Percentiles rank a stretch among this genome's conserved stretches.
Conservation (phyloP, 2,329 filamentous ascomycete species). For the Verticillium zaregamsianum region DNA sequence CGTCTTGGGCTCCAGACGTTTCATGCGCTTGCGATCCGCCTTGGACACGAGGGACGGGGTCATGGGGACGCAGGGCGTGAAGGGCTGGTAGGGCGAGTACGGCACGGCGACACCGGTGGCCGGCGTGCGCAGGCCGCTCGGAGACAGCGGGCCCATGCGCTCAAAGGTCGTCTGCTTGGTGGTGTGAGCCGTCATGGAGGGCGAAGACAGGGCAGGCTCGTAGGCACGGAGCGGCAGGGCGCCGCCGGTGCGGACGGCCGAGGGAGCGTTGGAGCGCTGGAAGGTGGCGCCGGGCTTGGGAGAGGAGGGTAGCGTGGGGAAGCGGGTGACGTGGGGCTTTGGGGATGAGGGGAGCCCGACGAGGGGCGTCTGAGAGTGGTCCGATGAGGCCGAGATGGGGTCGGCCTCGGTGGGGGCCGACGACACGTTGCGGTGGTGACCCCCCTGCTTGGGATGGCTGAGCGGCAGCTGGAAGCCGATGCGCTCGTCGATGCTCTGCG, state of each 20-base stretch:
- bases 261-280: slow-evolving; percentile 40
- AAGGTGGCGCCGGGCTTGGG: slow-evolving; percentile 49
- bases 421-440: slow-evolving; percentile 33
- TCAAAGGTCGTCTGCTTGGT: slow-evolving; percentile 65
- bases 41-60: slow-evolving; percentile 71
- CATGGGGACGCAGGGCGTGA: slow-evolving; percentile 69
- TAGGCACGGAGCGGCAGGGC: slow-evolving; percentile 58
- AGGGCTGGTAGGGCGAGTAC: slow-evolving; percentile 77
- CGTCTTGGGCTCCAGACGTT: slow-evolving; percentile 59
- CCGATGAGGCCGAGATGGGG: slow-evolving; percentile 48
- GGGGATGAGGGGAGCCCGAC: slow-evolving; percentile 47
- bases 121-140: slow-evolving; percentile 53
- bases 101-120: slow-evolving; percentile 59
- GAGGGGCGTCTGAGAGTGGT: slow-evolving; percentile 45
- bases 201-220: slow-evolving; percentile 51
- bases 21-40: slow-evolving; percentile 66
- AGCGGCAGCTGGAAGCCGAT: slow-evolving; percentile 36
- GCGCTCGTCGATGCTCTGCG: slow-evolving; percentile 53
- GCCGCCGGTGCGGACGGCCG: slow-evolving; percentile 53
- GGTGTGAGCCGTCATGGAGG: slow-evolving; percentile 38
- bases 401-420: slow-evolving; percentile 35
- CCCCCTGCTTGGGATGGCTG: slow-evolving; percentile 5
- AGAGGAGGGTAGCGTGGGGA: slow-evolving; percentile 38
- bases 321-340: slow-evolving; percentile 29
- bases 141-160: slow-evolving; percentile 49